phyloP scores from a whole-genome alignment of 129 eudicot species.

The Pseudognaphalium luteoalbum region DNA sequence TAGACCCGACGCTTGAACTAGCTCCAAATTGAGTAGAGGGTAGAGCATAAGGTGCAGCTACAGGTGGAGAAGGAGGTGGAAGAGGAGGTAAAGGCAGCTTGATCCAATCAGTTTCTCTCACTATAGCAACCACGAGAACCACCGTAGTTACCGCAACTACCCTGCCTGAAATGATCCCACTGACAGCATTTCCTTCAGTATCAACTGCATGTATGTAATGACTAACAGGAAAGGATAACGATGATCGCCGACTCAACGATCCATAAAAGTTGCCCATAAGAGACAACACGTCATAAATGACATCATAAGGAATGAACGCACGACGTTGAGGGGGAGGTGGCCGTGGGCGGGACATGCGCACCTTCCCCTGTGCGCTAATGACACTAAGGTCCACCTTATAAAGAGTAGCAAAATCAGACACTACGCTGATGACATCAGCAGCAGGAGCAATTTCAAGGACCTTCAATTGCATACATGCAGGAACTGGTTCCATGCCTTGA shows the following conservation, averaged over 20 bases:
- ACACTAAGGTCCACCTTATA: slow-evolving; percentile 14
- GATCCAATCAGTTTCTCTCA: slow-evolving; percentile 7
- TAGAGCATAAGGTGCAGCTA: neutral
- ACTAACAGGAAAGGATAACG: neutral
- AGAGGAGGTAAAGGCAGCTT: slow-evolving; percentile 11
- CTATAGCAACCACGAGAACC: neutral
- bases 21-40: neutral
- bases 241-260: neutral
- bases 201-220: neutral
- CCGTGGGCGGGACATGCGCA: neutral
- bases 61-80: neutral
- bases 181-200: slow-evolving; percentile 5
- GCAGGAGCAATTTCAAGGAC: slow-evolving; percentile 20
- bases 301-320: neutral
- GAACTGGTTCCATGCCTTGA: neutral
- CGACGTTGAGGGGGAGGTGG: neutral
- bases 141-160: slow-evolving; percentile 15
- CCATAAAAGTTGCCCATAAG: slow-evolving; percentile 16
- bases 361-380: slow-evolving; percentile 13
- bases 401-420: slow-evolving; percentile 16
- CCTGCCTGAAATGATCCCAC: slow-evolving; percentile 1
- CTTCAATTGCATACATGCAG: neutral
- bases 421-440: slow-evolving; percentile 9
- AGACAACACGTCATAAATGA: slow-evolving; percentile 2
- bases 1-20: slow-evolving; percentile 14